Base-by-base conservation (phyloP, 2,329 filamentous ascomycete species). In the Aspergillus arachidicola region DNA sequence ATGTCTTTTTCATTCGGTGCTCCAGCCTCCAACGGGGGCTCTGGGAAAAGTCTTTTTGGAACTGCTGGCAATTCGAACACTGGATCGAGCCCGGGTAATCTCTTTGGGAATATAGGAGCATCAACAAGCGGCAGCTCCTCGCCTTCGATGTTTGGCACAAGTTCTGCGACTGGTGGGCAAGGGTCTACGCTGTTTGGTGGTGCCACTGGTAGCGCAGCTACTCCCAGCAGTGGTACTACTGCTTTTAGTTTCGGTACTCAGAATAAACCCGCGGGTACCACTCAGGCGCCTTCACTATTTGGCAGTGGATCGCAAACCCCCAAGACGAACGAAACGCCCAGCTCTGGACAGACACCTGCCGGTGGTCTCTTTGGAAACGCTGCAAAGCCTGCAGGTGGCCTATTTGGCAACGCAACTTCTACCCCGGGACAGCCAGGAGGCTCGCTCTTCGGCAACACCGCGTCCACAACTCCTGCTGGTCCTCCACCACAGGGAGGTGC, bases 381-480 rank as follows among this genome's bases (percentile, higher is more conserved):
- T 32, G 48, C 65, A 6, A 73, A 74, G 57, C 64, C 73, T 41
- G 64, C 64, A n/a, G 66, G 67, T 21, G 66, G 67, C 14, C 58
- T 76, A 11, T 79, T 80, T 60, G 76, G 76, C 46, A 74, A 66
- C 64, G 67, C 67, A 10, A 74, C 77, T 26, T 73, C 79, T 38
- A 80, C 79, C 23, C 79, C 80, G 56, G 76, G 75, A 30, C 73
- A 78, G 50, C 71, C 76, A 36, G 73, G 71, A 56, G 69, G 64
- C n/a, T 63, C 64, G 57, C 55, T 78, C 53, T 81, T 82, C 63
- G 75, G 72, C 51, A 78, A 72, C 57, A 79, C 75, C 61, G 68
- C 76, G 56, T 84, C 82, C 19, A 84, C 83, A 21, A 84, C 82
- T 36, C 83, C 83, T 57, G 82, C 82, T 59, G 82, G 82, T 7